phyloP scores from a whole-genome alignment of 2,329 filamentous ascomycete species.

The Penicillium verrucosum region DNA sequence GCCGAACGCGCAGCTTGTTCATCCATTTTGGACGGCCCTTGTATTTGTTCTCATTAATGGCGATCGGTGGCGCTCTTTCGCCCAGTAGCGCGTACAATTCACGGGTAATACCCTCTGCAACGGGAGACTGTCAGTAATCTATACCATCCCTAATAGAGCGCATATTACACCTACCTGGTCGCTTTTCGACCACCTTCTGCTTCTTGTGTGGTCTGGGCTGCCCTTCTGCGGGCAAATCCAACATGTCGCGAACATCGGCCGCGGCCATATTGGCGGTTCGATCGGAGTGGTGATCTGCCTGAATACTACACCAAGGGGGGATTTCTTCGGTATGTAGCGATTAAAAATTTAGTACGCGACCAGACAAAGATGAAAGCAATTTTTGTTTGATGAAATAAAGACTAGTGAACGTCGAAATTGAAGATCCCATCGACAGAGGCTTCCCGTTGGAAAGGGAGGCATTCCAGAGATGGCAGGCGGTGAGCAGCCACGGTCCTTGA shows the following conservation, averaged over 20 bases:
- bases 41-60: constrained; percentile 52
- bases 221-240: constrained; percentile 69
- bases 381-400: constrained; percentile 13
- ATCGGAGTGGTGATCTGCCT: not conserved
- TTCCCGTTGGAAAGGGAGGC: constrained; percentile 24
- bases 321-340: not conserved
- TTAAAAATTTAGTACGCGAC: not conserved
- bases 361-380: constrained; percentile 3
- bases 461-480: constrained; percentile 21
- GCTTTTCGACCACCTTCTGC: constrained; percentile 62
- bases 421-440: constrained; percentile 17
- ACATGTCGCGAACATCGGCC: constrained; percentile 82
- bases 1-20: constrained; percentile 43
- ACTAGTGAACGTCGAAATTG: constrained; percentile 2
- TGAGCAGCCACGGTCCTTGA: constrained; percentile 25
- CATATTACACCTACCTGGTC: constrained; percentile 47
- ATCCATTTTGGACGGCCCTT: constrained; percentile 50
- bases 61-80: constrained; percentile 51
- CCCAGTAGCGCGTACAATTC: constrained; percentile 52
- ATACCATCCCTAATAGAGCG: not conserved
- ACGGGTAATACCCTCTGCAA: constrained; percentile 48
- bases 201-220: constrained; percentile 66
- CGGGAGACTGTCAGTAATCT: not conserved
- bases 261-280: constrained; percentile 58
- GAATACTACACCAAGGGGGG: not conserved